A percentile compares a stretch with the other conserved stretches of the same genome.
phyloP scores from a whole-genome alignment of 345 rosid species.

The Nasturtium officinale region DNA sequence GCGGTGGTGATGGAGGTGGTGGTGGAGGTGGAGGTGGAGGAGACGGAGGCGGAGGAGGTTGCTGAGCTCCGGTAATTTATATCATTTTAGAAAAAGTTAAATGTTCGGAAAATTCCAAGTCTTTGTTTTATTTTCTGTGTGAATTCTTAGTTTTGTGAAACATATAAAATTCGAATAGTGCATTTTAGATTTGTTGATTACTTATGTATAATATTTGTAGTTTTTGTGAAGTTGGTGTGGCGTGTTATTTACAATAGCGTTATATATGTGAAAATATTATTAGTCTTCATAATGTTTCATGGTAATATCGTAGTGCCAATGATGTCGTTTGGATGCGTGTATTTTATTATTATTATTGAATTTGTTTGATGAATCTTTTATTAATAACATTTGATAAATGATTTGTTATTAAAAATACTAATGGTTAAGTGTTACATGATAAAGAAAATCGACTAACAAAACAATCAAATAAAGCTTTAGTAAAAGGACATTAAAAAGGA shows the following conservation, averaged over 20 bases:
- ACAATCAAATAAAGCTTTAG: too few relatives aligned
- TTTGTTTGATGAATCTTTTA: too few relatives aligned
- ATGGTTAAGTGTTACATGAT: too few relatives aligned
- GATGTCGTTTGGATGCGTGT: too few relatives aligned
- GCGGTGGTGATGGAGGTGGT: constrained; percentile 6
- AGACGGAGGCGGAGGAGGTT: background rate
- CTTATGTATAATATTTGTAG: background rate
- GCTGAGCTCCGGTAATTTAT: background rate
- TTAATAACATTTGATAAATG: too few relatives aligned
- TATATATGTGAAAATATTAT: background rate
- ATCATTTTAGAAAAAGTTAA: too few relatives aligned
- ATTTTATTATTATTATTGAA: too few relatives aligned
- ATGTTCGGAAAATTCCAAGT: background rate
- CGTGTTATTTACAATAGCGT: background rate
- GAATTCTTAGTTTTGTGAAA: background rate
- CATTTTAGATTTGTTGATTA: background rate
- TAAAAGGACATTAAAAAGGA: too few relatives aligned
- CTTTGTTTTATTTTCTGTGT: background rate
- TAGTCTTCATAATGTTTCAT: too few relatives aligned
- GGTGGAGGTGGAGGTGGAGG: background rate
- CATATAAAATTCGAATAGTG: background rate
- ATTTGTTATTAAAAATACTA: too few relatives aligned
- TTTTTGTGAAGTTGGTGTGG: constrained; percentile 17
- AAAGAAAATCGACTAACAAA: too few relatives aligned
- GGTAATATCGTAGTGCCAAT: too few relatives aligned